Evolutionary conservation across 192 early-diverging fungal species (phyloP), one percentile per base, ranked within the genome.

Genomic region (Coemansia sp.): DNA sequence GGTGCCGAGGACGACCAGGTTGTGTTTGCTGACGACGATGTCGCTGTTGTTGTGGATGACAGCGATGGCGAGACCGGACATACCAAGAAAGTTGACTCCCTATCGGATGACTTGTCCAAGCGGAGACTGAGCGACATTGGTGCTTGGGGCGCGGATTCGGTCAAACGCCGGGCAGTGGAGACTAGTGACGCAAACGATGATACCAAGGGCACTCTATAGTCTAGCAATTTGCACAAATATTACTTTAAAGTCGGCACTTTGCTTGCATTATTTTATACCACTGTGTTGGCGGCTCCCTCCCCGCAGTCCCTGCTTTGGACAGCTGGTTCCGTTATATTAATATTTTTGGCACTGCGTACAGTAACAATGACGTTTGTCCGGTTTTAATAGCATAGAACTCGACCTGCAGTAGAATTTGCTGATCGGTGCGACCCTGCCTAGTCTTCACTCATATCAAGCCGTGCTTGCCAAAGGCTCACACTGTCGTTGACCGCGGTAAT

Each of bases 101-200:
- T 65, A 18, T 72, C 69, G 12, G 63, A 65, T 19, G 70, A 72
- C 27, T 58, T 65, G 19, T 26, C 53, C 18, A 72, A 72, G 33
- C 70, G 70, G n/a, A 65, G 65, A 38, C 52, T 65, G 10, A 46
- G 40, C 18, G 70, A 65, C 2, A 18, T 41, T 8, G 21, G 33
- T 33, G 8, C 11, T 19, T 21, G 4, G 1, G 21, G 24, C 35
- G 42, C 38, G 27, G 44, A 22, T 8, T 17, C 26, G 1, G n/a
- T 39, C 22, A 72, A 72, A 15, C 62, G 70, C 15, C 70, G 70
- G 4, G 70, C 70, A 29, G 44, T 60, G 37, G 62, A 38, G 12
- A 41, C 48, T 22, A 56, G 52, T 27, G 46, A 63, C 24, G 22
- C 14, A 39, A 24, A 8, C 42, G 27, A 41, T 37, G 19, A 26